Percentiles rank a stretch among this genome's conserved stretches.
These are phyloP conservation scores for Hymenoscyphus linearis DNA, from an alignment of 2,329 filamentous ascomycete species.

Conservation along the genomic window DNA sequence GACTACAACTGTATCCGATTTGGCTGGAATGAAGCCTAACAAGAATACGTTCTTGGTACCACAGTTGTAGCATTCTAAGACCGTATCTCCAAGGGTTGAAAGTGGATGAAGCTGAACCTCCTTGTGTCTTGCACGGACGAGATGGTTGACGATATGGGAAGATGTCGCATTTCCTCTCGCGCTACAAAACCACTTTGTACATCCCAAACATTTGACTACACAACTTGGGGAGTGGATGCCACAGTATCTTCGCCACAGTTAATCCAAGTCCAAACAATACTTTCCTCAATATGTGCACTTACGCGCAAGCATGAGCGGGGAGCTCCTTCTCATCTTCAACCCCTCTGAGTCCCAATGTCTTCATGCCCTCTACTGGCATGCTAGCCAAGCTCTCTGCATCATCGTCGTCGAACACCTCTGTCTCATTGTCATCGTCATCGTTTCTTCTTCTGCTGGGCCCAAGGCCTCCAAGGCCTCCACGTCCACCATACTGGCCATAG, in stretches of 20 bases:
- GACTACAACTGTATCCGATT: slow-evolving; percentile 97
- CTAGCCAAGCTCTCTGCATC: slow-evolving; percentile 71
- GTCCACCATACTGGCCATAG: slow-evolving; percentile 61
- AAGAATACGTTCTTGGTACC: slow-evolving; percentile 99
- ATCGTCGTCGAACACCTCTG: slow-evolving; percentile 78
- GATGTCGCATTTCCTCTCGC: slow-evolving; percentile 94
- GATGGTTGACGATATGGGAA: slow-evolving; percentile 96
- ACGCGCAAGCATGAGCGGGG: slow-evolving; percentile 93
- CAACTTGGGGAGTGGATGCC: slow-evolving; percentile 94
- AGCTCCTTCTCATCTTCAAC: slow-evolving; percentile 83
- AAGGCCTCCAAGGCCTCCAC: slow-evolving; percentile 46
- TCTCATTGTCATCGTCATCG: slow-evolving; percentile 86
- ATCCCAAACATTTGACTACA: slow-evolving; percentile 92
- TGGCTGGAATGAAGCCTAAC: slow-evolving; percentile 95
- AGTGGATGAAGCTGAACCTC: slow-evolving; percentile 95
- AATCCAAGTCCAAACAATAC: slow-evolving; percentile 17
- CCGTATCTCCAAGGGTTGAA: slow-evolving; percentile 89
- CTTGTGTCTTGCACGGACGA: slow-evolving; percentile 95
- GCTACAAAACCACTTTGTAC: slow-evolving; percentile 99
- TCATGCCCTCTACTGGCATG: slow-evolving; percentile 70
- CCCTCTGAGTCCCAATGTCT: slow-evolving; percentile 54
- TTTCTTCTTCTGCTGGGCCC: slow-evolving; percentile 54
- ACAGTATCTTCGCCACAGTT: slow-evolving; percentile 63
- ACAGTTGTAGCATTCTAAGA: slow-evolving; percentile 98
- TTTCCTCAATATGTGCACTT: slow-evolving; percentile 39